Evolutionary conservation across 129 eudicot species (phyloP), one percentile per base, ranked within the genome.

Genomic region (Artemisia tridentata): DNA sequence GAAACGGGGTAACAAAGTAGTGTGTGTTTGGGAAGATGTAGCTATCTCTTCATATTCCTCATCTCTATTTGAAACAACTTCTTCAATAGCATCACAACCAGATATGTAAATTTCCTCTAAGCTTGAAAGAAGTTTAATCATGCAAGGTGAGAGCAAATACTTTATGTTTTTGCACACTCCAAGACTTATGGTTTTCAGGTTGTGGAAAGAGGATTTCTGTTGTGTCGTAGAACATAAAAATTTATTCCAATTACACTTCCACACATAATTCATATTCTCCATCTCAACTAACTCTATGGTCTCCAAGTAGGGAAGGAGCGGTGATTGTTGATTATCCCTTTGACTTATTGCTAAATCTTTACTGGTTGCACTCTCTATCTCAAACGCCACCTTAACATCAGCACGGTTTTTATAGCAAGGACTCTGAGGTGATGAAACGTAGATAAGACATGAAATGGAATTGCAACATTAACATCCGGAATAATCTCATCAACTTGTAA

Each of bases 211-310:
- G 27, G 27, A 23, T 23, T 23, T 23, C 3, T 23, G 27, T 23
- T 23, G 27, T 23, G 27, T 23, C 27, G 27, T 23, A 23, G 27
- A 23, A 23, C 27, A 23, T 23, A 23, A 23, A 23, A 23, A 23
- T 25, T 27, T 27, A 27, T 27, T 27, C 31, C 31, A 27, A 27
- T 27, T 27, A 27, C 31, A 27, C 69, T 65, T 65, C 69, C 69
- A 65, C 69, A 65, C 54, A 67, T 21, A n/a, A 23, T 31, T 25
- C 72, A 48, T 67, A 12, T 13, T 67, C 13, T 67, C 58, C 72
- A 67, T 14, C 3, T 6, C 13, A 0, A 0, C 0, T 67, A 67
- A 14, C 2, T 0, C 0, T 8, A 67, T 0, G 13, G 2, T 66
- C 19, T 13, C 48, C 15, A 63, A 51, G 67, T 7, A 1, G 52